A percentile compares a stretch with the other conserved stretches of the same genome.
phyloP scores from a whole-genome alignment of 306 rosid species.

The Quercus suber region DNA sequence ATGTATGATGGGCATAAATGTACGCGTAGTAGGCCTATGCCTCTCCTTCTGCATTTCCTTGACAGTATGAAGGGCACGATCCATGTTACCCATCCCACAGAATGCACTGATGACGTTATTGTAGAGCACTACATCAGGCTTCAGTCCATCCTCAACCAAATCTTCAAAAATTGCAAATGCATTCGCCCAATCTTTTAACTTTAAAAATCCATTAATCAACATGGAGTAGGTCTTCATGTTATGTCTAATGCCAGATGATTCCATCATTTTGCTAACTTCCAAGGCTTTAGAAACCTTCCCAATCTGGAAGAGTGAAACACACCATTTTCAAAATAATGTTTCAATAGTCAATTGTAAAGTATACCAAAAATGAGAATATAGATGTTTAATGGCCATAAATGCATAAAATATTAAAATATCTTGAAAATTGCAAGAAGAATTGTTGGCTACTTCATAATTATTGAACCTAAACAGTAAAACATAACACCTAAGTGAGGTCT shows the following conservation, averaged over 20 bases:
- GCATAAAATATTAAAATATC: background rate
- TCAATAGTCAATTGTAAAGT: background rate
- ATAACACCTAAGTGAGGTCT: background rate
- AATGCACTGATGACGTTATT: conserved; percentile 81
- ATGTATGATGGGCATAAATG: conserved; percentile 90
- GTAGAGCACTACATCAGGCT: conserved; percentile 84
- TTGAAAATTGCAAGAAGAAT: background rate
- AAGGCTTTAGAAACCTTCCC: conserved; percentile 91
- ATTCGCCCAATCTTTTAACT: conserved; percentile 96
- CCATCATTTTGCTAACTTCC: conserved; percentile 76
- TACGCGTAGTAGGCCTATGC: conserved; percentile 81
- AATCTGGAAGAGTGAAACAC: conserved; percentile 47
- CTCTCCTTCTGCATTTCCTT: conserved; percentile 84
- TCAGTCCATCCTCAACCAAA: conserved; percentile 69
- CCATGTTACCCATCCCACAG: conserved; percentile 96
- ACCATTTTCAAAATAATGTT: background rate
- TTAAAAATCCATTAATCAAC: conserved; percentile 87
- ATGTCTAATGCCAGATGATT: conserved; percentile 68
- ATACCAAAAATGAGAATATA: background rate
- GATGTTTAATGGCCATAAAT: background rate
- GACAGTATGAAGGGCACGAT: conserved; percentile 73
- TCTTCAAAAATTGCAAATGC: conserved; percentile 86
- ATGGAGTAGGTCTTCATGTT: conserved; percentile 96
- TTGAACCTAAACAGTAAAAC: background rate
- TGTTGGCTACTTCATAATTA: background rate